These are phyloP conservation scores for Panicum virgatum DNA, from an alignment of 202 grass and related monocot species.

Conservation along the genomic window DNA sequence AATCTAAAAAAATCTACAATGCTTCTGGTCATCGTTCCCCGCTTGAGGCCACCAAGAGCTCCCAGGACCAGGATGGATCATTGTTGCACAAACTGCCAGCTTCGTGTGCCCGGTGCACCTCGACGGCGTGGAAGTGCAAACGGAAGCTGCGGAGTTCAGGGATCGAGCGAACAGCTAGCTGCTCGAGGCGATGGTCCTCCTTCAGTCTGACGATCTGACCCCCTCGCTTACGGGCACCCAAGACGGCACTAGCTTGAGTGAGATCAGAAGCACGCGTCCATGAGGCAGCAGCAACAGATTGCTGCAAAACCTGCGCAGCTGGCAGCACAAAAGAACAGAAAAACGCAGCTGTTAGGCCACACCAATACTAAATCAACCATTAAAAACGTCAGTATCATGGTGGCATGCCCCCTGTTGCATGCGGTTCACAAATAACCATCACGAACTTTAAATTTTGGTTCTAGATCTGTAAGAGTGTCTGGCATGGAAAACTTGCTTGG, in stretches of 20 bases:
- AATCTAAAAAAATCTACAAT: neutral
- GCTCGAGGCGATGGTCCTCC: neutral
- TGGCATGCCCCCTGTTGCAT: neutral
- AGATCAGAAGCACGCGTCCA: slow-evolving; percentile 45
- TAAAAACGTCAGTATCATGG: neutral
- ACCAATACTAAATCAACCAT: neutral
- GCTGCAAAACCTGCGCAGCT: slow-evolving; percentile 41
- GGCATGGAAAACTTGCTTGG: neutral
- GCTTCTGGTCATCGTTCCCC: neutral
- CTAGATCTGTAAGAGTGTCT: neutral
- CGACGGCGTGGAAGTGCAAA: neutral
- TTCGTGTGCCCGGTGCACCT: neutral
- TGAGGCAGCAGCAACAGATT: slow-evolving; percentile 47
- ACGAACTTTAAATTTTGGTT: neutral
- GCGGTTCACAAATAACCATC: neutral
- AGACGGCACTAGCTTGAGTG: neutral
- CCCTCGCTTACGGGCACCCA: neutral
- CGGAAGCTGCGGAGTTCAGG: too few relatives aligned
- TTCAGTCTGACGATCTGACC: neutral
- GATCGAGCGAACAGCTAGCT: neutral
- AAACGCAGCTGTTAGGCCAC: neutral
- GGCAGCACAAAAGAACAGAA: neutral
- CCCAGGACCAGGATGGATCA: neutral
- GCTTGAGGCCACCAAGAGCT: neutral
- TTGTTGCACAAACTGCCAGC: neutral